Evolutionary conservation across 176 grass and related monocot genomes (phyloP), one percentile per base, ranked within the genome.

Genomic region (Poa annua): DNA sequence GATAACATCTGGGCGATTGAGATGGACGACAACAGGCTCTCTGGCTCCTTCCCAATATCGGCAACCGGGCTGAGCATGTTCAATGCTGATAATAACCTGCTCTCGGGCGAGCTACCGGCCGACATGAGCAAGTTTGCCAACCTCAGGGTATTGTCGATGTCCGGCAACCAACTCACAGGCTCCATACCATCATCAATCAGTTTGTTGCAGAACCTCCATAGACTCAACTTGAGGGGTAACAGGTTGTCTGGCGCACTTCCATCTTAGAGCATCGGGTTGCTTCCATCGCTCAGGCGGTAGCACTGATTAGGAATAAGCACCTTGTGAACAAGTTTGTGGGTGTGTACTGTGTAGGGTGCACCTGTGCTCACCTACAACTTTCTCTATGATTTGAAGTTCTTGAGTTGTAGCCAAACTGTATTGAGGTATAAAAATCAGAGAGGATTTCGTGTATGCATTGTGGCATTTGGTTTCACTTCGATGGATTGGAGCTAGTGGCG

Each of bases 181-280:
- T 25, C 35, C 63, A 84, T 91, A 33, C 89, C 85, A 2, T 0
- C 36, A 29, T 25, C 45, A 8, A n/a, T 91, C 12, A 64, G 15
- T 13, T 15, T 19, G 1, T 49, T 91, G 24, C 24, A 16, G 26
- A 61, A 22, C 2, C 75, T 91, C 56, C 0, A 17, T 7, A 2
- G 13, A 3, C 85, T 91, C 16, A 11, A 87, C 50, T 61, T 88
- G 3, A 87, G 77, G 24, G 25, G 55, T 68, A 91, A 88, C 66
- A 20, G 60, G 19, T 51, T 91, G 34, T 77, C 81, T 5, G 89
- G 81, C 21, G 16, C 8, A n/a, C 20, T 67, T 39, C 65, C 17
- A 5, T 19, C n/a, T n/a, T n/a, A 36, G 17, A 67, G 17, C 16
- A 4, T 36, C 1, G 32, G 7, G 15, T 4, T 36, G 33, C 7